These are phyloP conservation scores for Austroboletus olivaceoglutinosus DNA, from an alignment of 1,284 basidiomycete species.

Conservation along the genomic window DNA sequence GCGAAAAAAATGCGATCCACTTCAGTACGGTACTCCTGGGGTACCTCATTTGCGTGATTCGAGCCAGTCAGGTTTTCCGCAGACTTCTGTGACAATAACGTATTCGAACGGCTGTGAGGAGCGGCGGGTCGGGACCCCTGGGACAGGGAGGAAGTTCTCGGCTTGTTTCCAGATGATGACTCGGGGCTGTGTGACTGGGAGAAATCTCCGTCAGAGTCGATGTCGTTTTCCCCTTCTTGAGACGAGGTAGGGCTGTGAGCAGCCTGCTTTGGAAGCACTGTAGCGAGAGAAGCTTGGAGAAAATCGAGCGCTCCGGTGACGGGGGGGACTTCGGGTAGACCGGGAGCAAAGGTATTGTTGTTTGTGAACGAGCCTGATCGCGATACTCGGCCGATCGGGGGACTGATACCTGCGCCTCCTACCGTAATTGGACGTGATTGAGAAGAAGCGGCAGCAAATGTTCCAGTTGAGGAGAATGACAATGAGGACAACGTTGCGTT, in stretches of 20 bases:
- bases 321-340: constrained; percentile 33
- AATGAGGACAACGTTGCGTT: constrained; percentile 31
- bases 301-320: constrained; percentile 30
- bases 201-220: constrained; percentile 39
- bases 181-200: constrained; percentile 33
- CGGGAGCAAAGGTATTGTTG: constrained; percentile 45
- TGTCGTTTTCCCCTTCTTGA: constrained; percentile 44
- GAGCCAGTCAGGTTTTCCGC: constrained; percentile 30
- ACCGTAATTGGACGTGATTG: constrained; percentile 23
- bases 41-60: constrained; percentile 62
- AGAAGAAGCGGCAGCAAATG: constrained; percentile 29
- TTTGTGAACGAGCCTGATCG: constrained; percentile 62
- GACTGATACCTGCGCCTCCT: constrained; percentile 30
- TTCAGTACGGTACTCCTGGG: constrained; percentile 75
- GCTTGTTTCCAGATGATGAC: constrained; percentile 27
- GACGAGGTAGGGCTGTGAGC: constrained; percentile 36
- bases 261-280: constrained; percentile 15
- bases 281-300: constrained; percentile 25
- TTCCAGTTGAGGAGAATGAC: constrained; percentile 32
- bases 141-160: constrained; percentile 18
- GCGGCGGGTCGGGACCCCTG: constrained; percentile 26
- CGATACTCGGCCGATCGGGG: constrained; percentile 54
- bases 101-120: constrained; percentile 21
- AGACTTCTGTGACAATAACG: constrained; percentile 26
- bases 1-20: constrained; percentile 92